A percentile compares a stretch with the other conserved stretches of the same genome.
Evolutionary conservation across 352 stramenopile genomes (phyloP).

Genomic region (Phytophthora sp.): DNA sequence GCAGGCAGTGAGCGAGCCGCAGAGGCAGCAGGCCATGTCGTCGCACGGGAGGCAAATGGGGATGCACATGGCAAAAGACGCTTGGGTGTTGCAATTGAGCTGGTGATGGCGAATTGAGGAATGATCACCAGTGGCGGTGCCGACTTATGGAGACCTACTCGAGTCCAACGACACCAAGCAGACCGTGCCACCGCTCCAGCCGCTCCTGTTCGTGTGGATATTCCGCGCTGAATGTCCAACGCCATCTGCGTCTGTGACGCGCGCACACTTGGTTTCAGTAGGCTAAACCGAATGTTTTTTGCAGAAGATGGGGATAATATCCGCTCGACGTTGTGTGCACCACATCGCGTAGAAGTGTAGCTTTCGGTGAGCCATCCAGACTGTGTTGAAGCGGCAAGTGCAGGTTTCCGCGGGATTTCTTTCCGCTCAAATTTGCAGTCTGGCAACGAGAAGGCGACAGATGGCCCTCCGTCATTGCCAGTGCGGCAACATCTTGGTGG

Average conservation of each 20-base stretch:
- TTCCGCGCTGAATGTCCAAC: constrained; percentile 26
- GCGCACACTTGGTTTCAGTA: constrained; percentile 22
- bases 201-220: constrained; percentile 12
- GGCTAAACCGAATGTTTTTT: neutral
- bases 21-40: constrained; percentile 41
- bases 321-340: neutral
- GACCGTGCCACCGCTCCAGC: neutral
- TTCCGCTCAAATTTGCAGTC: constrained; percentile 14
- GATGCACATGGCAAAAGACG: constrained; percentile 39
- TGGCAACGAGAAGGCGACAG: too few species aligned
- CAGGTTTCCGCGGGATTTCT: constrained; percentile 12
- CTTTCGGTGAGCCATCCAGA: constrained; percentile 10
- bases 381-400: constrained; percentile 28
- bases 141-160: constrained; percentile 8
- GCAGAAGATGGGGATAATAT: constrained; percentile 6
- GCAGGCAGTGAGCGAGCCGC: constrained; percentile 34
- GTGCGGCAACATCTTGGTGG: too few species aligned
- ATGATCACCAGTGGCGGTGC: constrained; percentile 2
- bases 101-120: constrained; percentile 19
- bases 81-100: neutral
- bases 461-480: constrained; percentile 20
- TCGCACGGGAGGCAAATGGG: constrained; percentile 35
- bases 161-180: constrained; percentile 1
- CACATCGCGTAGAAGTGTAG: constrained; percentile 3
- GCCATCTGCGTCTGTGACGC: constrained; percentile 22